These are phyloP conservation scores for Exophiala phaeomuriformis DNA, from an alignment of 2,329 filamentous ascomycete species.

Conservation along the genomic window DNA sequence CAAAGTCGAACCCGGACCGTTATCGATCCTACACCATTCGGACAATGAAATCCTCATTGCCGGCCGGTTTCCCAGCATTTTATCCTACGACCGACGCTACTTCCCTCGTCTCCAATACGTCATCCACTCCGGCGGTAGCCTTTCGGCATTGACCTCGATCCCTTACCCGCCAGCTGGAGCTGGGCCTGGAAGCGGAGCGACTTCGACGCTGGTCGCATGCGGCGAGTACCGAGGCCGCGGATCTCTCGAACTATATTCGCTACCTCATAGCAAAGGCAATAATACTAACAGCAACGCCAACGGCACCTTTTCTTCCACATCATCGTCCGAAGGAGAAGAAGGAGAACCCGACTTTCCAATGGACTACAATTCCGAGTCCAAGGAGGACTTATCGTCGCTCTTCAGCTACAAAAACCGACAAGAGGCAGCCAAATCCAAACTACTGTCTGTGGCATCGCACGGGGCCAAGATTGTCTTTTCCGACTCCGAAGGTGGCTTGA, in stretches of 20 bases:
- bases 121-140: slow-evolving; percentile 72
- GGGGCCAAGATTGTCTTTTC: slow-evolving; percentile 75
- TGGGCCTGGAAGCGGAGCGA: slow-evolving; percentile 31
- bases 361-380: not conserved
- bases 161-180: slow-evolving; percentile 56
- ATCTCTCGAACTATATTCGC: slow-evolving; percentile 75
- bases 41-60: slow-evolving; percentile 78
- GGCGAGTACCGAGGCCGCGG: slow-evolving; percentile 91
- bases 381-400: not conserved
- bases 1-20: slow-evolving; percentile 69
- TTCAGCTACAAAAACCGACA: slow-evolving; percentile 69
- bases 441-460: slow-evolving; percentile 74
- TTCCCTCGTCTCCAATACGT: slow-evolving; percentile 72
- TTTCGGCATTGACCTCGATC: slow-evolving; percentile 57
- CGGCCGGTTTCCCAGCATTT: slow-evolving; percentile 78
- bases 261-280: slow-evolving; percentile 30
- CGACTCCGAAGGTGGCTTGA: slow-evolving; percentile 74
- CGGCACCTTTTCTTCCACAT: not conserved
- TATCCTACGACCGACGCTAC: slow-evolving; percentile 81
- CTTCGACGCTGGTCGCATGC: slow-evolving; percentile 66
- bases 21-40: slow-evolving; percentile 73
- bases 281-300: slow-evolving; percentile 26
- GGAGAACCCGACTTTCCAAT: slow-evolving; percentile 1
- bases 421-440: slow-evolving; percentile 69
- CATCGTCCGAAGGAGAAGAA: slow-evolving; percentile 4